phyloP scores from a whole-genome alignment of 1,284 basidiomycete species.

The Leccinum solheimii region DNA sequence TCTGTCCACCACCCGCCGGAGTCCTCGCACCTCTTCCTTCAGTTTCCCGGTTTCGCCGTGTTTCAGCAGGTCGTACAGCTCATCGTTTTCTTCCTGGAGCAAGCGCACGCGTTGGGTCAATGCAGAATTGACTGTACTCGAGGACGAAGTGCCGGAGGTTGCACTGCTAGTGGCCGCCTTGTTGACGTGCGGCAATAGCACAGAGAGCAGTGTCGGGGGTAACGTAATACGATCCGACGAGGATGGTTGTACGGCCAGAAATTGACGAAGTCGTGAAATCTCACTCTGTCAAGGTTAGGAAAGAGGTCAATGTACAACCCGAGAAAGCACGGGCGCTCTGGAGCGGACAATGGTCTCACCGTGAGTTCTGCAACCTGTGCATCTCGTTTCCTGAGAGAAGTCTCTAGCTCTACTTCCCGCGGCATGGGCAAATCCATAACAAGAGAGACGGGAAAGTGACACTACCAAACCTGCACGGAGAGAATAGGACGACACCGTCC shows the following conservation, averaged over 20 bases:
- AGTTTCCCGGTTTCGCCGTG: constrained; percentile 68
- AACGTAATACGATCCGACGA: constrained; percentile 62
- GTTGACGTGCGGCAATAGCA: constrained; percentile 65
- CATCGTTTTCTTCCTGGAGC: constrained; percentile 81
- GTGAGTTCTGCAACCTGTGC: constrained; percentile 66
- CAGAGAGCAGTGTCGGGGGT: constrained; percentile 64
- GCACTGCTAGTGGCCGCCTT: constrained; percentile 35
- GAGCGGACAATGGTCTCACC: constrained; percentile 43
- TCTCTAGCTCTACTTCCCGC: constrained; percentile 77
- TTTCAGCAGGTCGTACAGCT: constrained; percentile 71
- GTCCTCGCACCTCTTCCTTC: constrained; percentile 74
- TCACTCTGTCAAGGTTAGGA: constrained; percentile 55
- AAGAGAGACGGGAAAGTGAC: constrained; percentile 17
- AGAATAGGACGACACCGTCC: constrained; percentile 18
- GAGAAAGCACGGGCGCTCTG: constrained; percentile 18
- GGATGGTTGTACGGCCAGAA: constrained; percentile 58
- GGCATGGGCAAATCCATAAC: constrained; percentile 68
- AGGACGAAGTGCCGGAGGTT: constrained; percentile 38
- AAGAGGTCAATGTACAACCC: constrained; percentile 21
- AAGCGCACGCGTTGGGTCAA: constrained; percentile 67
- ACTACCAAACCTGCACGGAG: constrained; percentile 14
- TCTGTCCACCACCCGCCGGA: constrained; percentile 63
- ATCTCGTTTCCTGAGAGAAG: constrained; percentile 68
- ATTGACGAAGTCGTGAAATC: constrained; percentile 62
- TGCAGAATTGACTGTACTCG: constrained; percentile 65